Conservation (phyloP, 129 eudicot genomes). For the Centella asiatica region DNA sequence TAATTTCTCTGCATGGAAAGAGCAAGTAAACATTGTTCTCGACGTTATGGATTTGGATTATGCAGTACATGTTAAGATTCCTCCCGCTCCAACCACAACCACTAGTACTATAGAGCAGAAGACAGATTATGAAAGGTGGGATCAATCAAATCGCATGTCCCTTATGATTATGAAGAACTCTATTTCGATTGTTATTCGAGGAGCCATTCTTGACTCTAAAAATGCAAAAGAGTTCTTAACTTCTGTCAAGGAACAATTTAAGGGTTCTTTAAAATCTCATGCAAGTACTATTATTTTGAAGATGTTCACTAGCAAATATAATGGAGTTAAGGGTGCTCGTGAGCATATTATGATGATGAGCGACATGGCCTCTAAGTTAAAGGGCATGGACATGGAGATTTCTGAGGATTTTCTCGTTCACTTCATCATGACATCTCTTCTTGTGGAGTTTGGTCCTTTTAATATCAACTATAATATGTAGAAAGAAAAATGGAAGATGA, state of each 20-base stretch:
- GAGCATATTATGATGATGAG: too few relatives aligned
- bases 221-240: not conserved
- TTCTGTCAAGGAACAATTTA: constrained; percentile 1
- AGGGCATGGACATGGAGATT: constrained; percentile 3
- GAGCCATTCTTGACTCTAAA: constrained; percentile 7
- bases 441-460: not conserved
- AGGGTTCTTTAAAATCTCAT: too few relatives aligned
- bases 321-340: constrained; percentile 1
- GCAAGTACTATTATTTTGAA: not conserved
- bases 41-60: constrained; percentile 3
- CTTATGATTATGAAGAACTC: constrained; percentile 6
- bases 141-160: not conserved
- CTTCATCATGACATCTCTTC: constrained; percentile 8
- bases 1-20: not conserved
- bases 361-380: too few relatives aligned
- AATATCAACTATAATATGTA: constrained; percentile 9
- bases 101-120: not conserved
- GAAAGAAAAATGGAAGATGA: constrained; percentile 6
- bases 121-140: not conserved
- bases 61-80: not conserved
- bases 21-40: not conserved
- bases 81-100: not conserved
- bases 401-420: constrained; percentile 8
- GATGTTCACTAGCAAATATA: constrained; percentile 2
- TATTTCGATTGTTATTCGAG: not conserved